Percentiles rank a stretch among this genome's conserved stretches.
Evolutionary conservation across 345 rosid genomes (phyloP).

Genomic region (Syzygium oleosum): DNA sequence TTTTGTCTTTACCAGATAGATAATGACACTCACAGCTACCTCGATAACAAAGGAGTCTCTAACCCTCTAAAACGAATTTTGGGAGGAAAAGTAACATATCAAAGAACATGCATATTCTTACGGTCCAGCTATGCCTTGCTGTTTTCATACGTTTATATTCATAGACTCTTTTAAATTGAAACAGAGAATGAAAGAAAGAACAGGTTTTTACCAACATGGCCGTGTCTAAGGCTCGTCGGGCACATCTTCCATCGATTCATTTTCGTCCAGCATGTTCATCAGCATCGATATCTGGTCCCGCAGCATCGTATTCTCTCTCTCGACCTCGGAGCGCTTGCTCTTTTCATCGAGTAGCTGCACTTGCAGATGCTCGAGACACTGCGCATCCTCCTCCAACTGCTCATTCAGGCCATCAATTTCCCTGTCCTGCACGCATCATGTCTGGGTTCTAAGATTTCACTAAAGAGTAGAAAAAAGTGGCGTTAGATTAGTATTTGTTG

Average conservation of each 20-base stretch:
- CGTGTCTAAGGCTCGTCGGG: background rate
- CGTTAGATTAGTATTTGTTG: background rate
- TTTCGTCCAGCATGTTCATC: constrained; percentile 73
- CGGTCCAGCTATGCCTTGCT: background rate
- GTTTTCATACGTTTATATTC: background rate
- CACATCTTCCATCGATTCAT: constrained; percentile 30
- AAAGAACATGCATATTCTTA: background rate
- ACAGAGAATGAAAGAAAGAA: background rate
- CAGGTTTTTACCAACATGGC: background rate
- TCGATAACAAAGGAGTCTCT: background rate
- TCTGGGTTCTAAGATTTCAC: background rate
- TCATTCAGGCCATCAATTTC: constrained; percentile 87
- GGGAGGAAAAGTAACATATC: background rate
- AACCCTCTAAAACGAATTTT: background rate
- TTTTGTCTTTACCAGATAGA: background rate
- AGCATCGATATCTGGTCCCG: constrained; percentile 78
- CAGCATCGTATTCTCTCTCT: constrained; percentile 73
- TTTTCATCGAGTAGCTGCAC: constrained; percentile 73
- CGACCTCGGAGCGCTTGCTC: constrained; percentile 66
- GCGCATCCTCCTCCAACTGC: constrained; percentile 82
- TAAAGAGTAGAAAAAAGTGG: background rate
- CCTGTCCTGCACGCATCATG: constrained; percentile 46
- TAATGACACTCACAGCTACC: background rate
- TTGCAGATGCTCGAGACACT: constrained; percentile 77
- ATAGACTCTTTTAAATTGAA: background rate